Base-by-base conservation (phyloP, 2,329 filamentous ascomycete genomes). In the Calonectria hongkongensis region DNA sequence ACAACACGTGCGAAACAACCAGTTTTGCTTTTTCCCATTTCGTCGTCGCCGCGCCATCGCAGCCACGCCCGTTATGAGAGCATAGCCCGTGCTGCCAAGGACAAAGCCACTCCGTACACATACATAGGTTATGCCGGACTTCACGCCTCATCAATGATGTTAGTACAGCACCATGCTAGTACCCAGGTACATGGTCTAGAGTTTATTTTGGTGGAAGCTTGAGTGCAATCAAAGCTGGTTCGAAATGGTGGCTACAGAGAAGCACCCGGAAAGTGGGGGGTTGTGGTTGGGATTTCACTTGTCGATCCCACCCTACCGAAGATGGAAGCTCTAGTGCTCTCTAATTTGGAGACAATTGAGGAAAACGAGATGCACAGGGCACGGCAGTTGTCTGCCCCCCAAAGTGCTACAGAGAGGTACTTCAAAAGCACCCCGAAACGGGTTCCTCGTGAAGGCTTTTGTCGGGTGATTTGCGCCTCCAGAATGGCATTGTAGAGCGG, bases 1-100 rank as follows among this genome's bases (percentile, higher is more conserved):
- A 79, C 71, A 48, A 76, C 78, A 80, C 78, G 78, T 79, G 78
- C 75, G 70, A 77, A 74, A 74, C 75, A 73, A 70, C 74, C 70
- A 70, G 62, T 48, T 65, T 79, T 76, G 68, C 74, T 73, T 77
- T 76, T 68, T 76, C 69, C 71, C 60, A 70, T 75, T 73, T 72
- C 54, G 68, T 72, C 70, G 58, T 50, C 68, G 64, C 70, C 66
- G 70, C 70, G 68, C 76, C 69, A 72, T 75, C 39, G 63, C 75
- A 78, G 75, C 78, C 73, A 79, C 71, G 71, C 45, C 67, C 67
- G 71, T 70, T 75, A 60, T 27, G 21, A 41, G n/a, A 33, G 69
- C 64, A 68, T 71, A 68, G 73, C 75, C 76, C 73, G 8, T 21
- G 66, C 60, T 62, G 68, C 68, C 71, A 74, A 73, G 73, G 65